phyloP scores from a whole-genome alignment of 139 green algal species.

The Coccomyxa sp. region DNA sequence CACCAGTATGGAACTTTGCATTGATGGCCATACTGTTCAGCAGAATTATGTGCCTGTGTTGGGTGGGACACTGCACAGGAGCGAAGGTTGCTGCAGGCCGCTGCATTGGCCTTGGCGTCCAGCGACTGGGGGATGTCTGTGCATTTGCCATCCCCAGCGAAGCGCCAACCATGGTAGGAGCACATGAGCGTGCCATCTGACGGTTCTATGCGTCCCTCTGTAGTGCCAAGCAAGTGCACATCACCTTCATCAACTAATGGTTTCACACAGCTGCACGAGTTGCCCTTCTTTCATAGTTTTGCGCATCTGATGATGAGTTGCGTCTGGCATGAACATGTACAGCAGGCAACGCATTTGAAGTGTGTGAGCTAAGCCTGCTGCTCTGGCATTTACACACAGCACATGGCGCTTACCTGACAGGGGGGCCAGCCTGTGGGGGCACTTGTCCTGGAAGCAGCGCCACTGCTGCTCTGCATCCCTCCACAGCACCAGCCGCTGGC shows the following conservation, averaged over 20 bases:
- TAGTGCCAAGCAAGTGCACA: not conserved
- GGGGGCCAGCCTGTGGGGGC: conserved; percentile 37
- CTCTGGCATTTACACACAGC: not conserved
- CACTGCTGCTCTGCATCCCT: conserved; percentile 20
- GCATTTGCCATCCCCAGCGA: conserved; percentile 30
- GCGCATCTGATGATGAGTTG: not conserved
- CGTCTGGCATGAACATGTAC: not conserved
- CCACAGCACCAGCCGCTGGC: conserved; percentile 43
- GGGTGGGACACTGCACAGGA: conserved; percentile 13
- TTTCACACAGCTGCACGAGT: too few relatives aligned
- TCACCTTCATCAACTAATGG: not conserved
- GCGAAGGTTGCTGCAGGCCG: conserved; percentile 5
- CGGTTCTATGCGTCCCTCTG: conserved; percentile 41
- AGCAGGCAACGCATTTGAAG: not conserved
- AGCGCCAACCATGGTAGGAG: conserved; percentile 43
- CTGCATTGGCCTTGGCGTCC: not conserved
- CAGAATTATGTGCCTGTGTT: not conserved
- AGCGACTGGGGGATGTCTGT: conserved; percentile 31
- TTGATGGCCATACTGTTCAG: too few relatives aligned
- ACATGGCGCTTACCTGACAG: not conserved
- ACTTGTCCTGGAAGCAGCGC: conserved; percentile 34
- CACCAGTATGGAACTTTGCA: too few relatives aligned
- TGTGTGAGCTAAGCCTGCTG: not conserved
- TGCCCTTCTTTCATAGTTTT: not conserved
- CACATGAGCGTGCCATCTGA: conserved; percentile 40